These are phyloP conservation scores for Sideroxylon spinosum DNA, from an alignment of 179 eudicot species.

Conservation along the genomic window DNA sequence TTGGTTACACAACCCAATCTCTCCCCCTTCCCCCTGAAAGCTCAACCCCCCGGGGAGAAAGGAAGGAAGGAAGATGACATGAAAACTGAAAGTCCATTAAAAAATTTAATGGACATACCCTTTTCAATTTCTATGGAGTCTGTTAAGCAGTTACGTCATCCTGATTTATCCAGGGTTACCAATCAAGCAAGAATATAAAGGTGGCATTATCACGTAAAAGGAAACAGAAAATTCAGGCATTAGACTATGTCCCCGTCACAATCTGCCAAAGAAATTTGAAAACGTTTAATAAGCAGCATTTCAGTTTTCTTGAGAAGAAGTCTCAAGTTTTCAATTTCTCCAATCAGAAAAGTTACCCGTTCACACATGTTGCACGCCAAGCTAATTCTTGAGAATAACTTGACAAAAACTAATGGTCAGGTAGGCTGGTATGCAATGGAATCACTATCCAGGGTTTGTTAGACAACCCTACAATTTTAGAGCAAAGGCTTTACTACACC, in stretches of 20 bases:
- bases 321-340: not conserved
- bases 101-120: not conserved
- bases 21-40: not conserved
- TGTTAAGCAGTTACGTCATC: too few species aligned
- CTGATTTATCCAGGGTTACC: too few species aligned
- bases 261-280: not conserved
- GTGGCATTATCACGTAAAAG: slow-evolving; percentile 3
- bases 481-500: not conserved
- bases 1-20: not conserved
- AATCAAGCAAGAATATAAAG: not conserved
- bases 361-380: not conserved
- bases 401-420: not conserved
- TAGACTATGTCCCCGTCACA: not conserved
- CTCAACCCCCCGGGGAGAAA: too few species aligned
- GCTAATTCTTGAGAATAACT: not conserved
- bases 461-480: not conserved
- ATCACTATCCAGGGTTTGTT: not conserved
- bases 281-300: not conserved
- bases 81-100: not conserved
- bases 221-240: not conserved
- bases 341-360: not conserved
- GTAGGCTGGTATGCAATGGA: not conserved
- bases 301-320: not conserved
- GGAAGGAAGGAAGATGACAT: not conserved
- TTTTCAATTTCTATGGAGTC: not conserved